phyloP scores from a whole-genome alignment of 805 yeast species.

The Nakazawaea pomicola region DNA sequence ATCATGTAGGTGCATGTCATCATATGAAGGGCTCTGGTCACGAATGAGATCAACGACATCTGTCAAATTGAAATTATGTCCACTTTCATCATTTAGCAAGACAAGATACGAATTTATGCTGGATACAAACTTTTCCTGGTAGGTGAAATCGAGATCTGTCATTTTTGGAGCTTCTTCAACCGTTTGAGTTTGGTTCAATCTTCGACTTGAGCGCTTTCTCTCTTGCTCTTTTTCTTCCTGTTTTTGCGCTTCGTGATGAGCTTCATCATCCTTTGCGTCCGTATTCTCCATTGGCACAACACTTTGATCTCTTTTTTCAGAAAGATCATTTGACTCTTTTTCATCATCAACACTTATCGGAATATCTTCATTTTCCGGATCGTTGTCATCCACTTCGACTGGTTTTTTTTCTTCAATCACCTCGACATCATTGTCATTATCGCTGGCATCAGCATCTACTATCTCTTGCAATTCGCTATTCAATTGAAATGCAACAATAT shows the following conservation, averaged over 20 bases:
- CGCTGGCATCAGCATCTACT: not conserved
- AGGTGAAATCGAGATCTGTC: constrained; percentile 9
- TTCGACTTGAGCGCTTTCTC: constrained; percentile 34
- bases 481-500: too few species aligned
- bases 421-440: constrained; percentile 11
- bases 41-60: not conserved
- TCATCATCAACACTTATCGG: constrained; percentile 17
- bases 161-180: constrained; percentile 6
- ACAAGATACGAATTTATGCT: constrained; percentile 5
- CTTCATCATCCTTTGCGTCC: too few species aligned
- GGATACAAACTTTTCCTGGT: constrained; percentile 5
- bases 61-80: not conserved
- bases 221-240: constrained; percentile 18
- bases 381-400: constrained; percentile 16
- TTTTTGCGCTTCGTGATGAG: not conserved
- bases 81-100: not conserved
- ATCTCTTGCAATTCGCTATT: too few species aligned
- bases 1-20: constrained; percentile 16
- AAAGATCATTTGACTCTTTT: not conserved
- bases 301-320: not conserved
- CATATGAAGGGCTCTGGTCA: not conserved
- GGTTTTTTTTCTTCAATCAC: constrained; percentile 17
- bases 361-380: constrained; percentile 4
- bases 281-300: too few species aligned
- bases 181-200: constrained; percentile 19